These are phyloP conservation scores for Cytospora mali DNA, from an alignment of 2,329 filamentous ascomycete genomes.

Conservation along the genomic window DNA sequence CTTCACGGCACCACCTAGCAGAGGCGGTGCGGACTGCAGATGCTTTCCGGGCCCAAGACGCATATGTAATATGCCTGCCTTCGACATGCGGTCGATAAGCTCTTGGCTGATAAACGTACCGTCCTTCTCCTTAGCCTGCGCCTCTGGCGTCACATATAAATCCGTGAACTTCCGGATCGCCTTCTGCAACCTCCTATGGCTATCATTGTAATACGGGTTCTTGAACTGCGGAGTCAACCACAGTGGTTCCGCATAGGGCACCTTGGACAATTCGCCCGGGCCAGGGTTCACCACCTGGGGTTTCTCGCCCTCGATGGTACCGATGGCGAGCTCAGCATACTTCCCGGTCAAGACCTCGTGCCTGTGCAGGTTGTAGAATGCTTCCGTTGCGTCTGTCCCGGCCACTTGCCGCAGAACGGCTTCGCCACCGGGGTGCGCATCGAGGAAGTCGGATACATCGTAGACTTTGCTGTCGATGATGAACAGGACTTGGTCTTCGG, in stretches of 20 bases:
- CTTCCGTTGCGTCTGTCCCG: conserved; percentile 77
- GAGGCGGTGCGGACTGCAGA: conserved; percentile 60
- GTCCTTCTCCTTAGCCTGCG: conserved; percentile 75
- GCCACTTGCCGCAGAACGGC: conserved; percentile 80
- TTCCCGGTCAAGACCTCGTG: conserved; percentile 80
- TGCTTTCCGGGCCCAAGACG: conserved; percentile 82
- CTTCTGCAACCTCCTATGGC: conserved; percentile 68
- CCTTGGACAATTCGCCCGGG: conserved; percentile 71
- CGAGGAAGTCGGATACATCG: conserved; percentile 81
- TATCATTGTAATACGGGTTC: conserved; percentile 79
- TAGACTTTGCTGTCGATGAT: conserved; percentile 88
- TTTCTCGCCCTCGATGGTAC: conserved; percentile 73
- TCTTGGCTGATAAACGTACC: conserved; percentile 69
- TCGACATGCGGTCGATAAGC: conserved; percentile 78
- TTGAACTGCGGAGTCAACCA: conserved; percentile 80
- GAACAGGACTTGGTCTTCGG: conserved; percentile 76
- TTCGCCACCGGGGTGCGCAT: conserved; percentile 82
- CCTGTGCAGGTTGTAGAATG: conserved; percentile 90
- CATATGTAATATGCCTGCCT: conserved; percentile 76
- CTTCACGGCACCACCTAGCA: conserved; percentile 71
- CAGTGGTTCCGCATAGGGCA: conserved; percentile 83
- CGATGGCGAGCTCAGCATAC: conserved; percentile 74
- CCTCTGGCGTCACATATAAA: conserved; percentile 70
- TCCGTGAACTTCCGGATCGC: conserved; percentile 76
- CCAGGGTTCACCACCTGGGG: conserved; percentile 71